A percentile compares a stretch with the other conserved stretches of the same genome.
phyloP scores from a whole-genome alignment of 2,329 filamentous ascomycete species.

The Colletotrichum cuscutae region DNA sequence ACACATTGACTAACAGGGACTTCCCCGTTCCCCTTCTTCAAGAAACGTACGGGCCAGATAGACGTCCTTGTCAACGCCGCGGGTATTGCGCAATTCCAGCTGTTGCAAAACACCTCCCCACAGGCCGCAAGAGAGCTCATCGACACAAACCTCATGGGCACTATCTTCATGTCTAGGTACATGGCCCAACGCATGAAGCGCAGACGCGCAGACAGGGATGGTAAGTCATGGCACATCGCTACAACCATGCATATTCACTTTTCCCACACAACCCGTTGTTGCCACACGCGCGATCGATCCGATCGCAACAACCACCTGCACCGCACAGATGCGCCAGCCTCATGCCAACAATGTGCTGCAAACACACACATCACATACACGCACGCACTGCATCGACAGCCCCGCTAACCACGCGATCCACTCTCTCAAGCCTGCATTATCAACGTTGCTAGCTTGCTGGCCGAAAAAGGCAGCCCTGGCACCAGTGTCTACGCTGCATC shows the following conservation, averaged over 20 bases:
- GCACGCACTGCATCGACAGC: slow-evolving; percentile 3
- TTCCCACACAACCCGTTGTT: background rate
- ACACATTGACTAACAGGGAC: slow-evolving; percentile 9
- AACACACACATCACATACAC: background rate
- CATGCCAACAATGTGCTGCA: background rate
- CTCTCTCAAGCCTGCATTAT: slow-evolving; percentile 73
- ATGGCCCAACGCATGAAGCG: slow-evolving; percentile 60
- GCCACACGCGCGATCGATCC: slow-evolving; percentile 10
- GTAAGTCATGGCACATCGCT: slow-evolving; percentile 36
- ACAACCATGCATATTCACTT: background rate
- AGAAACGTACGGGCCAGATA: slow-evolving; percentile 39
- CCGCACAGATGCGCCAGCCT: slow-evolving; percentile 9
- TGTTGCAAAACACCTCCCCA: slow-evolving; percentile 67
- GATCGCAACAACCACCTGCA: slow-evolving; percentile 11
- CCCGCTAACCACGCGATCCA: slow-evolving; percentile 20
- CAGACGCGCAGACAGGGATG: slow-evolving; percentile 36
- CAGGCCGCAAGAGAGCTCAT: slow-evolving; percentile 67
- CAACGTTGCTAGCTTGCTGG: slow-evolving; percentile 84
- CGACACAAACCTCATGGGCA: slow-evolving; percentile 75
- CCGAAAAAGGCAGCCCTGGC: slow-evolving; percentile 73
- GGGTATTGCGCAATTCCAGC: slow-evolving; percentile 73
- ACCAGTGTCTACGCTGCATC: slow-evolving; percentile 80
- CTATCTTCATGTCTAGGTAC: slow-evolving; percentile 70
- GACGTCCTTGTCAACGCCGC: slow-evolving; percentile 83
- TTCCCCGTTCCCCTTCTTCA: background rate